phyloP scores from a whole-genome alignment of 306 rosid species.

The Vicia villosa region DNA sequence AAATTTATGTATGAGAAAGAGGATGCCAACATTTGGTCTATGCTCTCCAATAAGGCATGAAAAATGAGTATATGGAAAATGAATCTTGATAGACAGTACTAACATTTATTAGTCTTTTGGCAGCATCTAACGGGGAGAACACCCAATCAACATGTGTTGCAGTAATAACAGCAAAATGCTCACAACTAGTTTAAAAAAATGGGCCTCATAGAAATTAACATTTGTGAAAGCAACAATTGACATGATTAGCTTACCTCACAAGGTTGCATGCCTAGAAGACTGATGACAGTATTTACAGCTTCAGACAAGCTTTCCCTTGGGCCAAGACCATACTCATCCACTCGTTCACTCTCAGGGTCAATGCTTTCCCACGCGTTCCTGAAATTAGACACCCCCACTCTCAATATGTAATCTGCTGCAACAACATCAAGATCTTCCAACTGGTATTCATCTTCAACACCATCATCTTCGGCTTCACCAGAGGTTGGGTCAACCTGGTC shows the following conservation, averaged over 20 bases:
- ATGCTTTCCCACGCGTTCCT: constrained; percentile 92
- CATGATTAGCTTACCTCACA: constrained; percentile 72
- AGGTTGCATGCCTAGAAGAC: constrained; percentile 96
- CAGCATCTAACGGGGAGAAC: constrained; percentile 6
- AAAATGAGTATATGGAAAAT: not conserved
- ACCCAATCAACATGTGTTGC: not conserved
- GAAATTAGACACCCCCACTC: constrained; percentile 87
- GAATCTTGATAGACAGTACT: not conserved
- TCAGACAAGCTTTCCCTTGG: constrained; percentile 86
- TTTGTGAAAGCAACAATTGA: constrained; percentile 11
- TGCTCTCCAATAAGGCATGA: constrained; percentile 21
- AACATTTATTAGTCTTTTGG: not conserved
- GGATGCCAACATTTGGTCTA: constrained; percentile 20
- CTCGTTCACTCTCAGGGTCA: constrained; percentile 74
- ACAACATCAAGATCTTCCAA: constrained; percentile 97
- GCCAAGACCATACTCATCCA: constrained; percentile 95
- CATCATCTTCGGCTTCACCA: constrained; percentile 97
- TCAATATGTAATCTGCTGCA: constrained; percentile 90
- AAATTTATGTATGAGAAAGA: not conserved
- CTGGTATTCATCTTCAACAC: constrained; percentile 97
- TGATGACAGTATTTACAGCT: constrained; percentile 82
- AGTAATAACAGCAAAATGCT: constrained; percentile 10
- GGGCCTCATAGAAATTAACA: constrained; percentile 12
- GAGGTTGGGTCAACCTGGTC: constrained; percentile 77
- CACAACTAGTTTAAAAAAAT: constrained; percentile 17